Evolutionary conservation across 2,329 filamentous ascomycete species (phyloP), one percentile per base, ranked within the genome.

Genomic region (Coniella lustricola): DNA sequence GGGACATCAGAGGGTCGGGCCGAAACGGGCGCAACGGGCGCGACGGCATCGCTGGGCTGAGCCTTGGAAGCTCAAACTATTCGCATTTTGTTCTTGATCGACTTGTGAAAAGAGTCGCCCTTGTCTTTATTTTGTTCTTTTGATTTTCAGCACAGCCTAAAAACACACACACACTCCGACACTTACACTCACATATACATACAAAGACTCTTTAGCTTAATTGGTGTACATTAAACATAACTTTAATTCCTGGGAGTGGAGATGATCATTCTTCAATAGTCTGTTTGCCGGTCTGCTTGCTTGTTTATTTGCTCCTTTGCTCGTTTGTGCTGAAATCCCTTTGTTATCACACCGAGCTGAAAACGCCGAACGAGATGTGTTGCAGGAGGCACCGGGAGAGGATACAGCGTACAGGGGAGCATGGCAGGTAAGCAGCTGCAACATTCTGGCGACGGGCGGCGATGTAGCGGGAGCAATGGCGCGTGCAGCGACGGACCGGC

Each of bases 151-250:
- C n/a, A n/a, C n/a, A n/a, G n/a, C n/a, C n/a, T n/a, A n/a, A n/a
- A n/a, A n/a, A n/a, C n/a, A n/a, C n/a, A n/a, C n/a, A n/a, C n/a
- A n/a, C n/a, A n/a, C n/a, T n/a, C n/a, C n/a, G n/a, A n/a, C n/a
- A n/a, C n/a, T n/a, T n/a, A n/a, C n/a, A n/a, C n/a, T n/a, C n/a
- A n/a, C n/a, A n/a, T n/a, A n/a, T n/a, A n/a, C n/a, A n/a, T n/a
- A n/a, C n/a, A n/a, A 46, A 16, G 20, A 25, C 7, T 16, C 29
- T 22, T n/a, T 32, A 38, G 44, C 44, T 46, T 38, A 46, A 33
- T 46, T 46, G 22, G 38, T 46, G 36, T 46, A 34, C 20, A 46
- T 46, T 39, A 21, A 8, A 46, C 18, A 33, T 29, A 29, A 29
- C 18, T 46, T 46, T 46, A 46, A 46, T 46, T 29, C 29, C 35